phyloP scores from a whole-genome alignment of 192 early-diverging fungal genomes.

The Coemansia sp. region DNA sequence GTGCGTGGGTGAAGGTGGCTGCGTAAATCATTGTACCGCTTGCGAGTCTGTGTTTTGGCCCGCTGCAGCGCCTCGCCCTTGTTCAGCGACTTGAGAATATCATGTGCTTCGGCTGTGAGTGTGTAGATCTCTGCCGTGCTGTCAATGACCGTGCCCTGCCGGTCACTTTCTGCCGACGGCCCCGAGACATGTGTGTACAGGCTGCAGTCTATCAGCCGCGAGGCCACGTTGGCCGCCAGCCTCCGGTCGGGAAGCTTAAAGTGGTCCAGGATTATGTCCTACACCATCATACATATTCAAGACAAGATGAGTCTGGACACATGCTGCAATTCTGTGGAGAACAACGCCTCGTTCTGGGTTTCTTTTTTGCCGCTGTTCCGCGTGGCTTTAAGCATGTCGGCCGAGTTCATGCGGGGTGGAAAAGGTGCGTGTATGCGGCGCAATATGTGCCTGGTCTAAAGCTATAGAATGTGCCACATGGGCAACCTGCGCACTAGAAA shows the following conservation, averaged over 20 bases:
- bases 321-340: not conserved
- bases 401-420: not conserved
- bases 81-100: conserved; percentile 23
- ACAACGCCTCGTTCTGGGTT: not conserved
- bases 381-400: not conserved
- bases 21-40: conserved; percentile 41
- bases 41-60: conserved; percentile 46
- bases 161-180: conserved; percentile 12
- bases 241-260: conserved; percentile 51
- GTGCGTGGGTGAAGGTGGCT: conserved; percentile 31
- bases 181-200: conserved; percentile 54
- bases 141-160: conserved; percentile 34
- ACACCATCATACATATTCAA: not conserved
- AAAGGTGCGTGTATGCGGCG: not conserved
- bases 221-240: conserved; percentile 45
- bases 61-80: conserved; percentile 36
- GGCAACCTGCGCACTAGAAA: not conserved
- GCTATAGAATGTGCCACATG: not conserved
- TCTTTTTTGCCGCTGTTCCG: not conserved
- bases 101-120: conserved; percentile 37
- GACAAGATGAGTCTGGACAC: conserved; percentile 5
- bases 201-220: conserved; percentile 49
- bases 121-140: conserved; percentile 53
- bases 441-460: conserved; percentile 4
- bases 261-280: conserved; percentile 54